Evolutionary conservation across 768 basidiomycete species (phyloP).

Genomic region (Leccinum imitatum): DNA sequence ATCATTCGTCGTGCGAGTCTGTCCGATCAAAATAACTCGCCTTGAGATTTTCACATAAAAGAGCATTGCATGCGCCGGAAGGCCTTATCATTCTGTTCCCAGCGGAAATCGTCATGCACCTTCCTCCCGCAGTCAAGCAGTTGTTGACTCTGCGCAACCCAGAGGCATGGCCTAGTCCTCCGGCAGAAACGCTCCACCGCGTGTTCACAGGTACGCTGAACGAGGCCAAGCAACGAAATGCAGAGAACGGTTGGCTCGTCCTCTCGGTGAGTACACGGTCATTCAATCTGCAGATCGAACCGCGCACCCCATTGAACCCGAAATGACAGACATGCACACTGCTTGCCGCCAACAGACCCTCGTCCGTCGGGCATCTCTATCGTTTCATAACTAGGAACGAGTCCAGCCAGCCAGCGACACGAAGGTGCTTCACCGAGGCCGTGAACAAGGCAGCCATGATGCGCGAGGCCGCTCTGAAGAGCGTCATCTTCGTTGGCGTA

Average conservation of each 20-base stretch:
- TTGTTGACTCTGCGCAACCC: conserved; percentile 68
- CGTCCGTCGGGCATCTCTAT: conserved; percentile 77
- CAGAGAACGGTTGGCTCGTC: conserved; percentile 79
- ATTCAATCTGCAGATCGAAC: conserved; percentile 8
- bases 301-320: conserved; percentile 28
- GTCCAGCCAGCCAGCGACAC: conserved; percentile 39
- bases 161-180: conserved; percentile 55
- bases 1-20: not conserved
- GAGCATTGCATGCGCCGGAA: not conserved
- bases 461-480: conserved; percentile 88
- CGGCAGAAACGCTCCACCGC: conserved; percentile 47
- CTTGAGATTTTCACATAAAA: conserved; percentile 11
- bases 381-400: conserved; percentile 64
- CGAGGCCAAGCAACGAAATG: conserved; percentile 63
- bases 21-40: not conserved
- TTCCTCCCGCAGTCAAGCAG: conserved; percentile 71
- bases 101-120: conserved; percentile 38
- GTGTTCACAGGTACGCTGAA: conserved; percentile 62
- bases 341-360: conserved; percentile 78
- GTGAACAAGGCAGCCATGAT: conserved; percentile 79
- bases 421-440: conserved; percentile 50
- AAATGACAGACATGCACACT: conserved; percentile 74
- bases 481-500: conserved; percentile 85
- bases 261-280: conserved; percentile 54
- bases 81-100: not conserved